Base-by-base conservation (phyloP, 257 asterid species). In the Anisodus tanguticus region DNA sequence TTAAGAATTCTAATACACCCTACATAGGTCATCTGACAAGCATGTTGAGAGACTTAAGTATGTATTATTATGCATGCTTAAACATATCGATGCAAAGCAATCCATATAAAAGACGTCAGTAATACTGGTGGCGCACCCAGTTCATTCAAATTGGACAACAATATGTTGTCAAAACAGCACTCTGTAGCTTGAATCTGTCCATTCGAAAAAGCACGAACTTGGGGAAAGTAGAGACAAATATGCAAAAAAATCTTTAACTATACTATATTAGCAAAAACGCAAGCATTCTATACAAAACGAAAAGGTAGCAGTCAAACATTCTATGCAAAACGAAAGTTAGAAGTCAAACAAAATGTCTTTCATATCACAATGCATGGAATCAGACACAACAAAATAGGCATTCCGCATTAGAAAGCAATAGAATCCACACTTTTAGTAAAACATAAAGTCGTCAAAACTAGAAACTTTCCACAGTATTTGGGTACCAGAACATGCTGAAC, bases 281-380 rank as follows among this genome's bases (percentile, higher is more conserved):
- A 37, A 68, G 76, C 10, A 67, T 37, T 55, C 60, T 55, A 55
- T 55, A n/a, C 60, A 55, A 55, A 55, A 55, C 7, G 60, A 55
- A 55, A 55, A 55, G 19, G 62, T 2, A 54, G 31, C 0, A 26
- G 31, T 26, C 31, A 26, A 26, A 26, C 31, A 26, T 26, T 54
- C 58, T 54, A 54, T 54, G 58, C 58, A 54, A 54, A 54, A 54
- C 5, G 58, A 54, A 54, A 54, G 17, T 16, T 2, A 51, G 3
- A 9, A 51, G 57, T 54, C 59, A 54, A 67, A 12, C 62, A 49
- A 49, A 12, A 72, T n/a, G 2, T 51, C 13, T 49, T 12, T 12
- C 45, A 76, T 76, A 51, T 76, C 81, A 76, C 43, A 1, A 49
- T 15, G 45, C 63, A 76, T 76, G 81, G 12, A 51, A 26, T 53